Evolutionary conservation across 2,329 filamentous ascomycete species (phyloP).

Genomic region (Fusarium tupiense): DNA sequence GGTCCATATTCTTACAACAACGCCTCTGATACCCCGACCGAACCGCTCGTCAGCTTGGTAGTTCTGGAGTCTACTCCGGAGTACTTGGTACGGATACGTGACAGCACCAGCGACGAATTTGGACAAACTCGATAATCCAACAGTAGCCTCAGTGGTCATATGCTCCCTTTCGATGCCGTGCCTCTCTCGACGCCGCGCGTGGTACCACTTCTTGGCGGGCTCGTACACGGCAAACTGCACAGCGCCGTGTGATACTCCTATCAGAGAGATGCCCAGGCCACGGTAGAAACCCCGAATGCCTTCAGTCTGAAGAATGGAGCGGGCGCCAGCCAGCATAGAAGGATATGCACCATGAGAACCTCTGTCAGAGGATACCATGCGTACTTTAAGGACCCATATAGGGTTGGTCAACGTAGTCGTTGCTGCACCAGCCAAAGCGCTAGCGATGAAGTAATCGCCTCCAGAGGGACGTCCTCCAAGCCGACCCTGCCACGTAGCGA

Average conservation of each 20-base stretch:
- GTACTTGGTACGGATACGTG: conserved; percentile 95
- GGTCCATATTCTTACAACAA: conserved; percentile 76
- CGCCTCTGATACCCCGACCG: conserved; percentile 74
- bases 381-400: conserved; percentile 97
- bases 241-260: conserved; percentile 91
- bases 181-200: conserved; percentile 53
- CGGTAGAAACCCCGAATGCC: conserved; percentile 86
- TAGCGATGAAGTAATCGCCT: conserved; percentile 83
- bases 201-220: conserved; percentile 66
- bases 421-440: conserved; percentile 73
- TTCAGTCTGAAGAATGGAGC: conserved; percentile 73
- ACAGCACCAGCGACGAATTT: conserved; percentile 90
- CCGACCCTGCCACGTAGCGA: conserved; percentile 45
- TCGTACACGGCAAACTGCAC: conserved; percentile 98
- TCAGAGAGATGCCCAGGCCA: conserved; percentile 81
- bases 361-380: conserved; percentile 89
- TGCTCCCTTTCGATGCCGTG: conserved; percentile 32
- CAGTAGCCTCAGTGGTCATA: conserved; percentile 77
- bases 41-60: conserved; percentile 83
- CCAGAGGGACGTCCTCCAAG: conserved; percentile 50
- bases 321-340: conserved; percentile 76
- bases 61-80: conserved; percentile 87
- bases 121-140: conserved; percentile 80
- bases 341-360: conserved; percentile 81
- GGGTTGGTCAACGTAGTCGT: conserved; percentile 91